phyloP scores from a whole-genome alignment of 2,329 filamentous ascomycete genomes.

The Amauroascus niger region DNA sequence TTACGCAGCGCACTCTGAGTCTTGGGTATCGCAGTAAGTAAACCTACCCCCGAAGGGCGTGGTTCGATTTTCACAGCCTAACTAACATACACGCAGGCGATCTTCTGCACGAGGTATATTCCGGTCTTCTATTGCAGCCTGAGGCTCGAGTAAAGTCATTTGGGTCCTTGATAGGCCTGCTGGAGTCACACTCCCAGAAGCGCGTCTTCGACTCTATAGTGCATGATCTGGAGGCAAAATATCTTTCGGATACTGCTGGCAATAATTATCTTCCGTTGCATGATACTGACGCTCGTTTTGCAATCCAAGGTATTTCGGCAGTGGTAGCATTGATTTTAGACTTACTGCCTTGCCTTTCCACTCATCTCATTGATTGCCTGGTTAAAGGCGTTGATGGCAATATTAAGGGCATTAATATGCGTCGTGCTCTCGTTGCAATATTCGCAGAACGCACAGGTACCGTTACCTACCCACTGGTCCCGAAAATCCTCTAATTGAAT shows the following conservation, averaged over 20 bases:
- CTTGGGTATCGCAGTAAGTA: conserved; percentile 60
- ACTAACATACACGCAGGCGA: conserved; percentile 26
- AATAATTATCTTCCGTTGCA: not conserved
- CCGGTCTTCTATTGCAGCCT: conserved; percentile 28
- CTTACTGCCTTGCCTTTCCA: conserved; percentile 42
- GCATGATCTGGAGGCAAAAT: conserved; percentile 35
- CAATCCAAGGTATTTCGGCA: conserved; percentile 46
- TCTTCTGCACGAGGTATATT: conserved; percentile 34
- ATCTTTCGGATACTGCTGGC: conserved; percentile 24
- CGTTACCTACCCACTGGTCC: conserved; percentile 6
- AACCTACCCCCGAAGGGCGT: not conserved
- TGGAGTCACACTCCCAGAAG: conserved; percentile 43
- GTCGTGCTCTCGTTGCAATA: conserved; percentile 55
- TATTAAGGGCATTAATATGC: conserved; percentile 54
- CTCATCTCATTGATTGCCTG: conserved; percentile 55
- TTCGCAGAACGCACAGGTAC: conserved; percentile 45
- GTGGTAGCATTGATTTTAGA: conserved; percentile 45
- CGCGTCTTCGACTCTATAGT: conserved; percentile 39
- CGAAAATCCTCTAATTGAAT: not conserved
- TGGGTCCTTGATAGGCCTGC: conserved; percentile 31
- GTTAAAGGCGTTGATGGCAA: conserved; percentile 55
- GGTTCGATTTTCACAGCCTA: conserved; percentile 15
- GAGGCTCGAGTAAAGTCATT: conserved; percentile 26
- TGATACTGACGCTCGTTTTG: not conserved
- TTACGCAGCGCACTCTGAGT: conserved; percentile 52